Base-by-base conservation (phyloP, 2,329 filamentous ascomycete genomes). In the Dactylellina drechsleri region DNA sequence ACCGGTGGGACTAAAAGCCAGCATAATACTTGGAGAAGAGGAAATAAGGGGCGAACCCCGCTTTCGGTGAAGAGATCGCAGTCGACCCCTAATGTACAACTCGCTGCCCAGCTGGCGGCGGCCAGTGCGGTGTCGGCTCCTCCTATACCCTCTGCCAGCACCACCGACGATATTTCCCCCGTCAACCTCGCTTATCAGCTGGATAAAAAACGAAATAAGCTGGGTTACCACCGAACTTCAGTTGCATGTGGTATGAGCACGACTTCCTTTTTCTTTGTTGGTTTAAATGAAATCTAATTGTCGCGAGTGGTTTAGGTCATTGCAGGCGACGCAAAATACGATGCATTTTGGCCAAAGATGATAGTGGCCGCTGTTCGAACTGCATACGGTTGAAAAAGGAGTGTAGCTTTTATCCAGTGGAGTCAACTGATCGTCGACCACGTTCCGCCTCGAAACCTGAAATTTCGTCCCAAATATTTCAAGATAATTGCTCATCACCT, bases 311-410 rank as follows among this genome's bases (percentile, higher is more conserved):
- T 67, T 67, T 80, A 97, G 94, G 91, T 66, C 92, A 97, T 81
- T 98, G 94, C 81, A 91, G 94, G 80, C 87, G 92, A 81, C 90
- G 94, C 79, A 98, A 98, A 83, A 98, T 98, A 77, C 87, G 94
- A 83, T 98, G 94, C 82, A 88, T 97, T 60, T 86, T 92, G 50
- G 88, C 91, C 7, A 86, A 88, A 57, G 88, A 89, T 77, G 92
- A 96, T 78, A 81, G 85, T 80, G 89, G 89, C 53, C 89, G 93
- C 77, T 98, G 94, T 83, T 88, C 91, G 77, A 97, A 96, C 83
- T 98, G 94, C 83, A 96, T 97, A 79, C 89, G 93, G 54, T 84
- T 98, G 80, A 96, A 96, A 82, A 97, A 96, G 80, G 92, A 97
- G 77, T 98, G 94, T 83, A 92, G 91, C 81, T 98, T 96, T 83